These are phyloP conservation scores for Phytophthora vignae DNA, from an alignment of 352 stramenopile genomes.

Conservation along the genomic window DNA sequence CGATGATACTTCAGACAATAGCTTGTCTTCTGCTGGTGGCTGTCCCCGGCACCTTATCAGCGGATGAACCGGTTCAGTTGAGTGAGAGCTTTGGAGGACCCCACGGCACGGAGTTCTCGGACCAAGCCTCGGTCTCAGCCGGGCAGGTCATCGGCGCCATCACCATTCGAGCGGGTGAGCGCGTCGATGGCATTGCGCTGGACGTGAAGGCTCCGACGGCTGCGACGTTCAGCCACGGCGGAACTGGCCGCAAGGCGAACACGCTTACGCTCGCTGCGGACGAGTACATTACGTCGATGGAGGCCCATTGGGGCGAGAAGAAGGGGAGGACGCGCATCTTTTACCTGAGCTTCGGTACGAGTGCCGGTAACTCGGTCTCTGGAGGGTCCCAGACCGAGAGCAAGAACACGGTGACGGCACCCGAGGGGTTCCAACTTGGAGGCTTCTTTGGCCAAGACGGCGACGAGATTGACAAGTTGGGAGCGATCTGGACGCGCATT, in stretches of 20 bases:
- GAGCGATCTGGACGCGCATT: conserved; percentile 36
- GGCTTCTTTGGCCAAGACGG: conserved; percentile 34
- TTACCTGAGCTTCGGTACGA: conserved; percentile 32
- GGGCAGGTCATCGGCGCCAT: conserved; percentile 33
- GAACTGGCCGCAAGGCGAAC: not conserved
- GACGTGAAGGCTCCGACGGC: conserved; percentile 21
- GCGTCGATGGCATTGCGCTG: conserved; percentile 30
- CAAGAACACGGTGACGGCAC: conserved; percentile 28
- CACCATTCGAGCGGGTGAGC: conserved; percentile 19
- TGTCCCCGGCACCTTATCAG: conserved; percentile 1
- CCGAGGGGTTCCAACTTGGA: conserved; percentile 37
- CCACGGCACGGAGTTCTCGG: conserved; percentile 33
- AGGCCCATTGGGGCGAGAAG: conserved; percentile 34
- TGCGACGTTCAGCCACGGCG: conserved; percentile 19
- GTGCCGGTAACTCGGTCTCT: conserved; percentile 21
- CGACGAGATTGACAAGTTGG: conserved; percentile 30
- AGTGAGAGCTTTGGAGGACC: conserved; percentile 34
- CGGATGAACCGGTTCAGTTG: conserved; percentile 21
- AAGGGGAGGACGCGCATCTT: conserved; percentile 30
- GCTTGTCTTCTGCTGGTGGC: conserved; percentile 16
- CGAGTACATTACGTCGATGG: conserved; percentile 36
- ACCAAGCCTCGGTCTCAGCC: conserved; percentile 13
- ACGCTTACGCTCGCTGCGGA: not conserved
- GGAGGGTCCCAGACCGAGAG: conserved; percentile 24
- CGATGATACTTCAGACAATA: conserved; percentile 9